Evolutionary conservation across 2,329 filamentous ascomycete species (phyloP), one percentile per base, ranked within the genome.

Genomic region (Calonectria pteridis): DNA sequence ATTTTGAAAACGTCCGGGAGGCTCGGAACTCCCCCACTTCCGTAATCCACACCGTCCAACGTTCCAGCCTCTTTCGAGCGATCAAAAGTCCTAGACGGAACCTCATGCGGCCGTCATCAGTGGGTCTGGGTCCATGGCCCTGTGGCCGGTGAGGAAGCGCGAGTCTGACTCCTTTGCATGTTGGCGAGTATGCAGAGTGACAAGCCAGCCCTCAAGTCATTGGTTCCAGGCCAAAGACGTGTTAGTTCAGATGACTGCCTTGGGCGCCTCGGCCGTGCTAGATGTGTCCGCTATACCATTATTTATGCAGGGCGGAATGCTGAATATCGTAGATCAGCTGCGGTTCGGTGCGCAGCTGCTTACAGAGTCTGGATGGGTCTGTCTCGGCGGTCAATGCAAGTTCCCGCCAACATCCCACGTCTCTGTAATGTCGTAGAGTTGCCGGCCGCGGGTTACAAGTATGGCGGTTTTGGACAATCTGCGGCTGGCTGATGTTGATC

Each of bases 11-110:
- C 53, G 50, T n/a, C 16, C 33, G 37, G 35, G 33, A 63, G 18
- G 13, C 16, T 43, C 43, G 43, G 43, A 51, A n/a, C n/a, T 46
- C 43, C 67, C 33, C 67, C 67, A 69, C 77, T 72, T 78, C 74
- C 49, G 65, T 74, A 69, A 70, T 72, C 43, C 51, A 63, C 58
- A 37, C 53, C 55, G 65, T 64, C 35, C 35, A 50, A 23, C 53
- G 26, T 53, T 64, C 35, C 35, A 50, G 26, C 55, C 35, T 53
- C 53, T 13, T 53, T 51, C 7, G 31, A 50, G 31, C 37, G 37
- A 37, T 33, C 18, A 43, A 37, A 37, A 43, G 55, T 63, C 58
- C 20, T 63, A 26, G 13, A n/a, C 43, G 13, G 9, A 23, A 2
- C 7, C 14, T 58, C 5, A 35, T 35, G 55, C 31, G n/a, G 29